phyloP scores from a whole-genome alignment of 805 yeast genomes.

The Grigorovia jiainica region DNA sequence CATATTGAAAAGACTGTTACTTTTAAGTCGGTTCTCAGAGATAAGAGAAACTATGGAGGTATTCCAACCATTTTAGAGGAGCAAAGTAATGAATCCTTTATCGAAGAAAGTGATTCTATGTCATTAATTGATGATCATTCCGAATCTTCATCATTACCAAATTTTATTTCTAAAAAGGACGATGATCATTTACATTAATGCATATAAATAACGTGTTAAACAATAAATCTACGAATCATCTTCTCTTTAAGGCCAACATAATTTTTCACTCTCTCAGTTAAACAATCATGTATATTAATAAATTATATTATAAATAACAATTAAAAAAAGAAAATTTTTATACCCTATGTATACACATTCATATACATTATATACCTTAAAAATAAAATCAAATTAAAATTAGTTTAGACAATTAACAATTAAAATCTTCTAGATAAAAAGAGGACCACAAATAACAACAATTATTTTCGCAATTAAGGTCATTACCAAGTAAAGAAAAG shows the following conservation, averaged over 20 bases:
- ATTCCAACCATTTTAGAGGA: constrained; percentile 26
- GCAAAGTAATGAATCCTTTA: constrained; percentile 20
- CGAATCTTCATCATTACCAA: constrained; percentile 11
- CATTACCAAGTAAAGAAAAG: constrained; percentile 44
- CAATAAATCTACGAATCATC: neutral
- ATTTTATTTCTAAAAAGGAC: constrained; percentile 2
- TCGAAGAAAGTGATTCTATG: constrained; percentile 11
- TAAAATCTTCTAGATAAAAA: too few relatives aligned
- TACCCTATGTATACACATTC: neutral
- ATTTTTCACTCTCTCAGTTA: neutral
- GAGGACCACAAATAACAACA: too few relatives aligned
- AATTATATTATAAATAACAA: too few relatives aligned
- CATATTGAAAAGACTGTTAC: constrained; percentile 21
- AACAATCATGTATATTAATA: neutral
- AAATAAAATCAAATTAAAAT: too few relatives aligned
- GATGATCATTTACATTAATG: neutral
- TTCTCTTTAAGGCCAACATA: too few relatives aligned
- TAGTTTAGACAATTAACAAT: too few relatives aligned
- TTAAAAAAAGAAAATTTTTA: too few relatives aligned
- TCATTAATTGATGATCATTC: constrained; percentile 9
- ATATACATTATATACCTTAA: neutral
- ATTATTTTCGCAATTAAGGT: too few relatives aligned
- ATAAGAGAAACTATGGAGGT: constrained; percentile 18
- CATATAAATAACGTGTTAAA: neutral
- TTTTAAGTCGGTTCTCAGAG: constrained; percentile 22